Percentiles rank a stretch among this genome's conserved stretches.
Conservation (phyloP, 2,329 filamentous ascomycete genomes). For the Penicillium aurantiogriseum region DNA sequence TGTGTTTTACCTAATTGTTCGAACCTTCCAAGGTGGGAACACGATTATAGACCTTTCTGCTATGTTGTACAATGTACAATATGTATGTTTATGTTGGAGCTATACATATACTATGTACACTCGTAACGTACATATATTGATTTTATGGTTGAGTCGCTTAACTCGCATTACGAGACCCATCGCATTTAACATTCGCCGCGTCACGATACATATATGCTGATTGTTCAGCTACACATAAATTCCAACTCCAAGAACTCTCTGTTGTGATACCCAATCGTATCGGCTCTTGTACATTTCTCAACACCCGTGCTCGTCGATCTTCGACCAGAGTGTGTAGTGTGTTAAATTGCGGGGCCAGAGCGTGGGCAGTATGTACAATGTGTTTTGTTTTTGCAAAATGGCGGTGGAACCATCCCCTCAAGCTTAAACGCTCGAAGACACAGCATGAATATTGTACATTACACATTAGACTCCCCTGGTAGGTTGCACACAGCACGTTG, state of each 20-base stretch:
- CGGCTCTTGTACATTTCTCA: background rate
- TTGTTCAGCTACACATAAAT: slow-evolving; percentile 11
- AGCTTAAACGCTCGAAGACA: background rate
- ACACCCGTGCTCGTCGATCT: slow-evolving; percentile 16
- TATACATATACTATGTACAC: background rate
- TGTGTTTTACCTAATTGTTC: slow-evolving; percentile 6
- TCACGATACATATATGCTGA: slow-evolving; percentile 13
- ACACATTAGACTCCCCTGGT: background rate
- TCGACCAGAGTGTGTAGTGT: slow-evolving; percentile 7
- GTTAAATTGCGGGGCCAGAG: slow-evolving; percentile 14
- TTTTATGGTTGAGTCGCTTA: slow-evolving; percentile 2
- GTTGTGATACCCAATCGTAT: background rate
- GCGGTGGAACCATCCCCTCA: slow-evolving; percentile 10
- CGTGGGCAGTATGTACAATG: background rate
- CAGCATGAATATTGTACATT: background rate
- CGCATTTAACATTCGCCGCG: slow-evolving; percentile 17
- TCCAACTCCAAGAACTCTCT: slow-evolving; percentile 8
- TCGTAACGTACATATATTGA: background rate
- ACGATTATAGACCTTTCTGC: background rate
- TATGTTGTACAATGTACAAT: background rate
- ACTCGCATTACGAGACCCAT: slow-evolving; percentile 16
- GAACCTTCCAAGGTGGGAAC: background rate
- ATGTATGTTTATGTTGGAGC: background rate
- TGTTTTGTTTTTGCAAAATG: background rate
- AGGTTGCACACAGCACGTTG: background rate